Conservation (phyloP, 345 rosid genomes). For the Gossypium sturtianum region DNA sequence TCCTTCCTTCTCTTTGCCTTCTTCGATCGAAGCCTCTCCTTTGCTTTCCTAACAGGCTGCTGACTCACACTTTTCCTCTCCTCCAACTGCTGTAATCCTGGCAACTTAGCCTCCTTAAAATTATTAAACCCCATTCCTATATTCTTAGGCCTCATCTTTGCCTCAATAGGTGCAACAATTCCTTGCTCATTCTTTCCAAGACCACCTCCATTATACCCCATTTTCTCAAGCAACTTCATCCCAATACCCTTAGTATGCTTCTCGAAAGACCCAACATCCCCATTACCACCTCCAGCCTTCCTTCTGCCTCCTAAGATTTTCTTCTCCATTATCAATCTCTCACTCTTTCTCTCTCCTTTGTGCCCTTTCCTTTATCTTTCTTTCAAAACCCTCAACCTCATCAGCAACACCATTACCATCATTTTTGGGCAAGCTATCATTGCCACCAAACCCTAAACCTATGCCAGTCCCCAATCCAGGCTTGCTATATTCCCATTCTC, state of each 20-base stretch:
- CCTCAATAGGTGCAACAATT: slow-evolving; percentile 77
- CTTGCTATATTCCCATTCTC: slow-evolving; percentile 30
- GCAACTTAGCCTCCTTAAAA: slow-evolving; percentile 60
- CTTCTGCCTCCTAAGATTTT: slow-evolving; percentile 41
- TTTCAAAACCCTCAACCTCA: slow-evolving; percentile 47
- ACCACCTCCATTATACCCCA: slow-evolving; percentile 92
- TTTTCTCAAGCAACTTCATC: slow-evolving; percentile 71
- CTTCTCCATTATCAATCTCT: slow-evolving; percentile 51
- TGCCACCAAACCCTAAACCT: slow-evolving; percentile 42
- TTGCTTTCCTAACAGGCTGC: slow-evolving; percentile 29
- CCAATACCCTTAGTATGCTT: slow-evolving; percentile 79
- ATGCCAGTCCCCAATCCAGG: slow-evolving; percentile 35
- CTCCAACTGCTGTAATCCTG: slow-evolving; percentile 42
- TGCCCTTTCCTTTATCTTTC: slow-evolving; percentile 68
- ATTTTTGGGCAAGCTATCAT: slow-evolving; percentile 1
- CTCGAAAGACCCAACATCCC: slow-evolving; percentile 64
- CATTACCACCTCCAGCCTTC: slow-evolving; percentile 26
- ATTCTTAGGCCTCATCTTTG: slow-evolving; percentile 80
- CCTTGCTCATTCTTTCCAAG: slow-evolving; percentile 84
- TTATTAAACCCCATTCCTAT: slow-evolving; percentile 92
- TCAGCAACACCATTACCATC: slow-evolving; percentile 22
- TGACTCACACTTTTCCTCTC: slow-evolving; percentile 45
- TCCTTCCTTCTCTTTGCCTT: slow-evolving; percentile 35
- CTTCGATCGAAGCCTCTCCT: slow-evolving; percentile 65
- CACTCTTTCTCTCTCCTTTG: slow-evolving; percentile 52